Evolutionary conservation across 2,329 filamentous ascomycete species (phyloP), one percentile per base, ranked within the genome.

Genomic region (Pestalotiopsis sp.): DNA sequence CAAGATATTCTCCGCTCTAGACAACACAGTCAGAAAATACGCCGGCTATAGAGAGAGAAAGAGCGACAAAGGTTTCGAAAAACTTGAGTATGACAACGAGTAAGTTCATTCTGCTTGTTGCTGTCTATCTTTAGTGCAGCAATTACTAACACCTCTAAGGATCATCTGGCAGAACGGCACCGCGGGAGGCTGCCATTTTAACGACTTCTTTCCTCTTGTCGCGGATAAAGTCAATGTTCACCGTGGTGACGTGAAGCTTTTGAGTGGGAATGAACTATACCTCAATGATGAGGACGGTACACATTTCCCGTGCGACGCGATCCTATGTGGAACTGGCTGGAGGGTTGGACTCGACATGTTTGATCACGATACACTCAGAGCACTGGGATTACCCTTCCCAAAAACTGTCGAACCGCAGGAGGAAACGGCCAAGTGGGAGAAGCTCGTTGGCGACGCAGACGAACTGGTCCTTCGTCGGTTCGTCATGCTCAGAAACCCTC

Each of bases 241-340:
- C 64, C 67, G 66, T 24, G 72, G 64, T 10, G 68, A 71, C 48
- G 67, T 76, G 57, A 66, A 69, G 35, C 63, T 56, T 64, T 67
- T 75, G 17, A 60, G 65, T 13, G 60, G 67, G 48, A 67, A 68
- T 26, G 63, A 68, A 20, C 24, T 75, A 22, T 66, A 67, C 35
- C 68, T 76, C 26, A 48, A 70, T 38, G 69, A 68, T 48, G 66
- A 74, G 38, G 26, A 58, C 11, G 56, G 24, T 3, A 58, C 56
- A 6, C 56, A 58, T 35, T 58, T 58, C 22, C 70, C 71, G 20
- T 70, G 69, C 22, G 74, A 75, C 66, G 71, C 70, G 44, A 20
- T 77, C 55, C 66, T 75, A 10, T 75, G 73, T 52, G 72, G 73
- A 30, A 76, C 74, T 35, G 74, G 74, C 38, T 75, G 73, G 73